phyloP scores from a whole-genome alignment of 2,329 filamentous ascomycete genomes.

The Didymosphaeria variabile region DNA sequence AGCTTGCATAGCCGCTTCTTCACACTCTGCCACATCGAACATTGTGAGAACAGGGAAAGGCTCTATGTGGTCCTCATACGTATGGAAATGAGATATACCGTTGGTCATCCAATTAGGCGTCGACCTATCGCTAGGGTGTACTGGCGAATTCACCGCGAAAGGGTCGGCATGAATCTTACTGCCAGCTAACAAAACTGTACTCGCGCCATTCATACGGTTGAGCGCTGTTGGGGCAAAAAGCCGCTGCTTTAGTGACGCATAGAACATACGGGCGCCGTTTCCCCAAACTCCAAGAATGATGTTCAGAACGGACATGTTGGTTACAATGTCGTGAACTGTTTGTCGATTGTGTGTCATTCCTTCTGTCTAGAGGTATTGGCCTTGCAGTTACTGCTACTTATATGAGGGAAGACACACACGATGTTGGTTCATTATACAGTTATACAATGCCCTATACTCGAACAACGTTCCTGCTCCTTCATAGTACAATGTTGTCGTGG shows the following conservation, averaged over 20 bases:
- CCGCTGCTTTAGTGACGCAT: neutral
- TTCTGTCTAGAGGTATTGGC: neutral
- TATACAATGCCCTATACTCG: neutral
- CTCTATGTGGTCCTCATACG: neutral
- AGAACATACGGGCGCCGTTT: neutral
- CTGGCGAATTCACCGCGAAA: neutral
- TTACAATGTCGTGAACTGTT: neutral
- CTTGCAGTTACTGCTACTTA: neutral
- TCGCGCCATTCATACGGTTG: neutral
- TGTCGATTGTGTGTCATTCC: neutral
- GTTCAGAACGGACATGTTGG: neutral
- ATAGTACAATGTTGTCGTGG: neutral
- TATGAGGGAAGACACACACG: neutral
- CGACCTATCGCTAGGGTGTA: neutral
- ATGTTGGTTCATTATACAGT: neutral
- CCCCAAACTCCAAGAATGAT: neutral
- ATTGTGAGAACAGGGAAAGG: neutral
- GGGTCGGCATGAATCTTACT: neutral
- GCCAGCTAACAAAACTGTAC: neutral
- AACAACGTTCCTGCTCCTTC: neutral
- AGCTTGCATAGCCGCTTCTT: constrained; percentile 2
- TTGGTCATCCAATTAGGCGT: neutral
- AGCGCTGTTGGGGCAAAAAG: neutral
- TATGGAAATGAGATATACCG: neutral
- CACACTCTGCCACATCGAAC: neutral